These are phyloP conservation scores for Beauveria sp. DNA, from an alignment of 2,329 filamentous ascomycete species.

Conservation along the genomic window DNA sequence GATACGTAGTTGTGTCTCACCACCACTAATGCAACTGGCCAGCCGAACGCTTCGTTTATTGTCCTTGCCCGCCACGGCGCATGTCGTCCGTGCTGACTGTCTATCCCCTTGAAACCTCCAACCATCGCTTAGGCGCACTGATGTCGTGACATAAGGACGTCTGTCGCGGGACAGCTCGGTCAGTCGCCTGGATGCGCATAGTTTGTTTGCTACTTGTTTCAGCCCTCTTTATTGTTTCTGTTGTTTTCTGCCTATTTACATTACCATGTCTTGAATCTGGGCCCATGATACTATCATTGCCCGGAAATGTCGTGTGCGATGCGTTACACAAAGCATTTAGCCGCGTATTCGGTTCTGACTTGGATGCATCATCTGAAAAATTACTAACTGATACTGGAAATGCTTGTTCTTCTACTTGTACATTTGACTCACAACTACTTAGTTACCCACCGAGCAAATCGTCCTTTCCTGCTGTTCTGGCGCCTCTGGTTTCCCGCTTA, in stretches of 20 bases:
- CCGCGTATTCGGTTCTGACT: no score
- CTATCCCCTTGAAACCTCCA: neutral
- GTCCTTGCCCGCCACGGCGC: neutral
- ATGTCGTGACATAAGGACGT: neutral
- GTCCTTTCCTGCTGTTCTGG: no score
- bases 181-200: neutral
- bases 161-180: neutral
- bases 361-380: no score
- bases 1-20: neutral
- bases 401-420: no score
- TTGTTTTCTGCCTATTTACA: neutral
- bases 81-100: neutral
- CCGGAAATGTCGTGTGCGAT: neutral
- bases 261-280: neutral
- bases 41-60: neutral
- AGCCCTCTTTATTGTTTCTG: neutral
- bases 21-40: constrained; percentile 2
- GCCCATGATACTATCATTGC: no score
- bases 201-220: constrained; percentile 5
- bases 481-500: no score
- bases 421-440: no score
- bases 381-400: no score
- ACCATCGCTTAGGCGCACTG: neutral
- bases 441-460: no score
- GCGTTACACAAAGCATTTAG: neutral